Percentiles rank a stretch among this genome's conserved stretches.
phyloP scores from a whole-genome alignment of 2,329 filamentous ascomycete genomes.

The Didymella arachidicola region DNA sequence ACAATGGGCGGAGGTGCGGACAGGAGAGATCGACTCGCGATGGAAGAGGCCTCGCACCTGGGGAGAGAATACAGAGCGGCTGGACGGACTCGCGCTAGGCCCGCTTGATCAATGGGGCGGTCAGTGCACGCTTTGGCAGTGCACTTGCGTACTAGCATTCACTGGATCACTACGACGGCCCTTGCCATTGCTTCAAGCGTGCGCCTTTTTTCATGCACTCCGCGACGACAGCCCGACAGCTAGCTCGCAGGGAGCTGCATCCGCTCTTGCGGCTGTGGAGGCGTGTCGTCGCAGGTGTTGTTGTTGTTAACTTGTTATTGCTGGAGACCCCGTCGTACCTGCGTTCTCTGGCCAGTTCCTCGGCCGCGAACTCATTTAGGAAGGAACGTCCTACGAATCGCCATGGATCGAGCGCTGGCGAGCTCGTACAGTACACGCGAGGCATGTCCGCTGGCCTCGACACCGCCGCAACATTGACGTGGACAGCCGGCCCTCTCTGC shows the following conservation, averaged over 20 bases:
- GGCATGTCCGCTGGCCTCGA: constrained; percentile 1
- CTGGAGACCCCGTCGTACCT: constrained; percentile 17
- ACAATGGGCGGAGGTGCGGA: constrained; percentile 34
- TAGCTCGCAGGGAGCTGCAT: constrained; percentile 1
- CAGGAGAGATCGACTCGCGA: constrained; percentile 37
- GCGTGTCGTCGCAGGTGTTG: constrained; percentile 2
- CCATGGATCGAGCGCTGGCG: constrained; percentile 9
- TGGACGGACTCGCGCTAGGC: constrained; percentile 27
- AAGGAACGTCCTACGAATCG: constrained; percentile 22
- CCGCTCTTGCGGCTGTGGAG: background rate
- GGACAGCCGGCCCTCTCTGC: constrained; percentile 6
- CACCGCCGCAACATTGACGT: constrained; percentile 17
- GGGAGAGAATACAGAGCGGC: constrained; percentile 28
- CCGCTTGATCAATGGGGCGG: constrained; percentile 20
- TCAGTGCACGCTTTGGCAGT: constrained; percentile 18
- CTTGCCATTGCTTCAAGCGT: constrained; percentile 1
- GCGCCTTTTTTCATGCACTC: constrained; percentile 10
- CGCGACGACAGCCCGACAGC: constrained; percentile 1
- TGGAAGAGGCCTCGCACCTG: constrained; percentile 31
- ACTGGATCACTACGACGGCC: constrained; percentile 7
- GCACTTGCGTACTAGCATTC: constrained; percentile 14
- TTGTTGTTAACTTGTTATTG: constrained; percentile 2
- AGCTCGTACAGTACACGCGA: constrained; percentile 2
- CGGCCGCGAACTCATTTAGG: constrained; percentile 21
- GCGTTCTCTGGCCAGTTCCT: constrained; percentile 18